Base-by-base conservation (phyloP, 2,329 filamentous ascomycete species). In the Colletotrichum chrysophilum region DNA sequence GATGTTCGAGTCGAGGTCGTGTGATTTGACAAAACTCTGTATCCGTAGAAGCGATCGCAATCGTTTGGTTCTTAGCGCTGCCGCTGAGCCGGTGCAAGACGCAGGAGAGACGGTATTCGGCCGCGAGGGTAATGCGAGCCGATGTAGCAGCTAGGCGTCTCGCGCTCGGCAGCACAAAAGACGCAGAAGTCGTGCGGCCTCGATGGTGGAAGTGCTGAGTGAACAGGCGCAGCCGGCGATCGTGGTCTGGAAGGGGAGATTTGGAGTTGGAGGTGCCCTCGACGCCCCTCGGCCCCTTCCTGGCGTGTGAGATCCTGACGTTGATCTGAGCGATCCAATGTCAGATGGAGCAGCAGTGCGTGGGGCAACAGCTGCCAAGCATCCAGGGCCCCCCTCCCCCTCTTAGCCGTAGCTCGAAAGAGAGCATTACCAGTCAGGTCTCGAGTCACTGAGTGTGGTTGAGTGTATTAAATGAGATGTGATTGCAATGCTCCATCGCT, bases 281-380 rank as follows among this genome's bases (percentile, higher is more conserved):
- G 43, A 52, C 52, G 16, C 32, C 56, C 38, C 30, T 62, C 38
- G 26, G 18, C 38, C 32, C 30, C 56, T 75, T 52, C 43, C 64
- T 36, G 58, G 36, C 26, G 43, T 71, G 61, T 12, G 65, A 73
- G 74, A 76, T 74, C 70, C 58, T 52, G 26, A 74, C 64, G 7
- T 61, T 76, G 70, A 76, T 76, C 70, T 74, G 43, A 66, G 65
- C 58, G 74, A 76, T 75, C 66, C 52, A 70, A 76, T 75, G 70
- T 75, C 52, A 76, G 74, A 71, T 75, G 60, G 71, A 76, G 66
- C 74, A 76, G 66, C 66, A 75, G 60, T 69, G 34, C 71, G 66
- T 76, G 66, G 61, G 74, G 71, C 71, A 64, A 71, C 66, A 74
- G 32, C 38, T 71, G 71, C 74, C 74, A 75, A 76, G 74, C 60